Percentiles rank a stretch among this genome's conserved stretches.
phyloP scores from a whole-genome alignment of 2,329 filamentous ascomycete species.

The Sclerotinia subarctica region DNA sequence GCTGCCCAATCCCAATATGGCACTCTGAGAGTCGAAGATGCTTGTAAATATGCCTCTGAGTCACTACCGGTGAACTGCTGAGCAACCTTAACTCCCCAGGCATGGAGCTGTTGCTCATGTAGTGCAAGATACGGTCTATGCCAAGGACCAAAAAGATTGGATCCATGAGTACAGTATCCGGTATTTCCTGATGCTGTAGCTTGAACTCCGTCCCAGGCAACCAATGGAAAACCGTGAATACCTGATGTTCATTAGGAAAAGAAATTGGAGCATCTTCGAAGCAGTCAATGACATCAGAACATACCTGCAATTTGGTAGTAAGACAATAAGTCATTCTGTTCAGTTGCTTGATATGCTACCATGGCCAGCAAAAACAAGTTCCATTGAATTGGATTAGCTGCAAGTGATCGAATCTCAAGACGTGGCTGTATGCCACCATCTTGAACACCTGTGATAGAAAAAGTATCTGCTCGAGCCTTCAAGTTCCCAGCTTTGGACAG shows the following conservation, averaged over 20 bases:
- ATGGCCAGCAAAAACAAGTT: conserved; percentile 74
- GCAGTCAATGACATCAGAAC: neutral
- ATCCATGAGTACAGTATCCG: conserved; percentile 73
- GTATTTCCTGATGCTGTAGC: conserved; percentile 57
- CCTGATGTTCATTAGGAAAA: conserved; percentile 1
- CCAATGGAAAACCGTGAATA: conserved; percentile 17
- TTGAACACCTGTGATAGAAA: conserved; percentile 16
- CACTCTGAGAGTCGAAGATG: conserved; percentile 42
- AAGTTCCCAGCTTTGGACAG: neutral
- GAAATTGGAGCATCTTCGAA: neutral
- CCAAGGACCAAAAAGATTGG: conserved; percentile 75
- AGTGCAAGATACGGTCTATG: conserved; percentile 74
- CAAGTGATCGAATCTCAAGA: conserved; percentile 64
- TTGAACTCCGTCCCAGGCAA: conserved; percentile 38
- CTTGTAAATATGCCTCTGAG: conserved; percentile 45
- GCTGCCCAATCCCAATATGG: conserved; percentile 51
- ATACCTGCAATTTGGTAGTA: conserved; percentile 75
- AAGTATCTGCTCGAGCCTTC: conserved; percentile 4
- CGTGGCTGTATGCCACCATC: conserved; percentile 42
- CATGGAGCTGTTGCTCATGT: conserved; percentile 51
- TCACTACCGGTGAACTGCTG: conserved; percentile 48
- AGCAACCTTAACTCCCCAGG: conserved; percentile 44
- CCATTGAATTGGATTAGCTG: conserved; percentile 58
- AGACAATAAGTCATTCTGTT: conserved; percentile 62
- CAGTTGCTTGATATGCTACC: conserved; percentile 61